Base-by-base conservation (phyloP, 2,329 filamentous ascomycete genomes). In the Fusarium siculi region DNA sequence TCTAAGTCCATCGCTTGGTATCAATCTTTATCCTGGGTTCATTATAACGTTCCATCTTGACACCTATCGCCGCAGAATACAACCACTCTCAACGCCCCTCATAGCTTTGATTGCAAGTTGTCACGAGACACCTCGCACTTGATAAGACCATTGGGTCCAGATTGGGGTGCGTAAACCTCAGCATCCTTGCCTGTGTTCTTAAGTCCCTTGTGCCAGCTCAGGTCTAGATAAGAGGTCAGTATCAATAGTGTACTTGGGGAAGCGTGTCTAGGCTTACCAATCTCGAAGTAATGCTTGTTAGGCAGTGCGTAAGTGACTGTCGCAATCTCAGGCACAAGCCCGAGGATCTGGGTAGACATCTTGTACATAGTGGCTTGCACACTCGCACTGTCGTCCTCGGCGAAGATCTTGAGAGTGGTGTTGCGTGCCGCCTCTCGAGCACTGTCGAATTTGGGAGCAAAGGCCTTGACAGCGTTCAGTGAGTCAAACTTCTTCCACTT, bases 341-440 rank as follows among this genome's bases (percentile, higher is more conserved):
- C 92, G 59, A 99, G 87, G 75, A 99, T 97, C 82, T 92, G 87
- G 82, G 96, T 93, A 77, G 90, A 91, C 96, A 99, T 99, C 87
- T 98, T 97, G 87, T 98, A 99, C 96, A 99, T 98, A 69, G 96
- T 98, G 78, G 92, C 92, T 85, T 99, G 96, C 30, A 99, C 96
- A 78, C 94, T 97, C 52, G 96, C 93, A 78, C 94, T 97, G 80
- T 95, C 88, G 79, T 99, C 95, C 79, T 92, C 90, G 46, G 96
- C 96, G 79, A 99, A 99, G 1, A 91, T 93, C 85, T 93, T 93
- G 82, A 98, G 87, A n/a, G 95, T 98, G 81, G 97, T 96, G 59
- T 87, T 86, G 69, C 94, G 88, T n/a, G 94, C 94, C 60, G 88
- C 87, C 74, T 91, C 86, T 88, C 92, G 98, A 25, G 95, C 93